Evolutionary conservation across 1,284 basidiomycete species (phyloP), one percentile per base, ranked within the genome.

Genomic region (Neolentinus lepideus): DNA sequence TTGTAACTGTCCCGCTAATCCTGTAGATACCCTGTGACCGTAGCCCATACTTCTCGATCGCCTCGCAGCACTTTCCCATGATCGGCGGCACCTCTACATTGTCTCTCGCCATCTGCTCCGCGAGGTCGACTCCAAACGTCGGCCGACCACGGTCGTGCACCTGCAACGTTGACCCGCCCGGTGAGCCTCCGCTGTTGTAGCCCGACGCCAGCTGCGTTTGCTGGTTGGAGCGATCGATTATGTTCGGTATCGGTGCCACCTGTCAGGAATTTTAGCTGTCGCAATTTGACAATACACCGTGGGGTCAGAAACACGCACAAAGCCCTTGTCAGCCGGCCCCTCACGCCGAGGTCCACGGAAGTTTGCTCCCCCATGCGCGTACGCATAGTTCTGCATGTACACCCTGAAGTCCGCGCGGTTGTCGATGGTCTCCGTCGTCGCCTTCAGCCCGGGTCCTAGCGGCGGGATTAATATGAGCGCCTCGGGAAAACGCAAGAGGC

Each of bases 331-430:
- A 59, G 81, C 77, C 4, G 90, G 90, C 2, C 91, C 92, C 60
- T 93, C 90, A 62, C 92, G 75, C 57, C 90, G 77, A 19, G 88
- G 91, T 10, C 88, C 91, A 52, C 84, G 79, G 33, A 78, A 72
- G 14, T 80, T 73, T 43, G 65, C 67, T 55, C 77, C 75, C 1
- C 84, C 92, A 59, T 91, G 88, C 4, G 92, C 92, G 61, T 85
- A 89, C 1, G 91, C 88, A 67, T 97, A 99, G 66, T 97, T 94
- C 67, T 97, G 91, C 94, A 99, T 97, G 70, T 90, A 99, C 21
- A 82, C 83, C 72, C 91, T 96, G 75, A 99, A 99, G 71, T 99
- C 97, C 43, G 84, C 78, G 25, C 93, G 84, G 65, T 95, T 95
- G 72, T 99, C 96, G 63, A 99, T 97, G 9, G 82, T 79, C 67